phyloP scores from a whole-genome alignment of 2,329 filamentous ascomycete genomes.

The Cytospora chrysosperma region DNA sequence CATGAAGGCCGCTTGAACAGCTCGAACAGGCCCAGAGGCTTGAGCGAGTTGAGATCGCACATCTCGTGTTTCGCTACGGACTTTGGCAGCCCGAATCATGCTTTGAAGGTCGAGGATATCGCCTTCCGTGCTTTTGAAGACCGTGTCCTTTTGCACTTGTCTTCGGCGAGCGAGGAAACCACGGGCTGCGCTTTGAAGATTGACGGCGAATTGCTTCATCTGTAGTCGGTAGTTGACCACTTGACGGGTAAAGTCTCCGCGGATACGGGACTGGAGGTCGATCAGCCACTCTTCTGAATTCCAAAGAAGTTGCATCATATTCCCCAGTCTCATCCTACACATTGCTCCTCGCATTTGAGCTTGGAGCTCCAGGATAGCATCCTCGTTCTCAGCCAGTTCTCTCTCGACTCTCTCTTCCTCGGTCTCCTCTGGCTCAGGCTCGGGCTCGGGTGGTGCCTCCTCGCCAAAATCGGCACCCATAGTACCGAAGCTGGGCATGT shows the following conservation, averaged over 20 bases:
- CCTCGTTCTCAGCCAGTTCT: conserved; percentile 76
- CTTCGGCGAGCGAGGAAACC: conserved; percentile 70
- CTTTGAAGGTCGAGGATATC: conserved; percentile 80
- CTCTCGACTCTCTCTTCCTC: conserved; percentile 86
- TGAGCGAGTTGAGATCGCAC: conserved; percentile 58
- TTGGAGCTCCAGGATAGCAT: conserved; percentile 74
- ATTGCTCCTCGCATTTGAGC: conserved; percentile 81
- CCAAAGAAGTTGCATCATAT: conserved; percentile 88
- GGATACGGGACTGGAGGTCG: conserved; percentile 81
- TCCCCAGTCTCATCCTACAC: conserved; percentile 71
- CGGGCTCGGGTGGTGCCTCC: conserved; percentile 61
- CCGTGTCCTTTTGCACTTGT: conserved; percentile 60
- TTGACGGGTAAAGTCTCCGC: conserved; percentile 84
- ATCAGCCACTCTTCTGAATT: conserved; percentile 75
- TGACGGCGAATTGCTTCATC: conserved; percentile 78
- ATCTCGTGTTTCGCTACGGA: conserved; percentile 57
- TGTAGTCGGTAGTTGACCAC: conserved; percentile 77
- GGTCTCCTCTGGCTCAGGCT: conserved; percentile 66
- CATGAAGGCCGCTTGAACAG: conserved; percentile 65
- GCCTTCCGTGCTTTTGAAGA: conserved; percentile 68
- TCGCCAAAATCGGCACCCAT: conserved; percentile 96
- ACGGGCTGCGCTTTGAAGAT: conserved; percentile 75
- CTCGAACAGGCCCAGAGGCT: conserved; percentile 62
- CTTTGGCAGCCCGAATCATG: conserved; percentile 69
- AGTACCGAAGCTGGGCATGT: conserved; percentile 95